Percentiles rank a stretch among this genome's conserved stretches.
Evolutionary conservation across 1,284 basidiomycete genomes (phyloP).

Genomic region (Rhodotorula sp.): DNA sequence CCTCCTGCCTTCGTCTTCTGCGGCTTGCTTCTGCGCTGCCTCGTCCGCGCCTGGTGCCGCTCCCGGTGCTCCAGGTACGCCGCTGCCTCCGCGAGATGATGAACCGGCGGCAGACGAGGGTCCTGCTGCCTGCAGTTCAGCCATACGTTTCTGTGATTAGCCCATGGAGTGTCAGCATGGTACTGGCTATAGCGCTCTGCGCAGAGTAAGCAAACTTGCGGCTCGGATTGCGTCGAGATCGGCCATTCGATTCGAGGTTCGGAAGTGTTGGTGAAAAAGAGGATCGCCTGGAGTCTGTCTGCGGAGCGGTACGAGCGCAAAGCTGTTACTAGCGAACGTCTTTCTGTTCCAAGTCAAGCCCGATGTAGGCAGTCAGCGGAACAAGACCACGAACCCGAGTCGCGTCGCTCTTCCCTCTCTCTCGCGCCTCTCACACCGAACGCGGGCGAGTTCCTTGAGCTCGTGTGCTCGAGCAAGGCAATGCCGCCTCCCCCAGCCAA

Average conservation of each 20-base stretch:
- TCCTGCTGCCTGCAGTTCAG: constrained; percentile 33
- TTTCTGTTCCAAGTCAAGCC: too few relatives aligned
- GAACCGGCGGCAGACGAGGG: constrained; percentile 7
- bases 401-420: too few relatives aligned
- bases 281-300: too few relatives aligned
- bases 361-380: too few relatives aligned
- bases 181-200: neutral
- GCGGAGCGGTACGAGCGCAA: too few relatives aligned
- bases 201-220: neutral
- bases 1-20: constrained; percentile 56
- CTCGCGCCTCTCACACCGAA: too few relatives aligned
- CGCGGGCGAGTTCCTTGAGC: too few relatives aligned
- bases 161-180: neutral
- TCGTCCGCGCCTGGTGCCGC: constrained; percentile 47
- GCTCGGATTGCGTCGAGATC: constrained; percentile 37
- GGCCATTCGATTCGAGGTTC: neutral
- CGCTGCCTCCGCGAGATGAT: neutral
- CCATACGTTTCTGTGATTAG: constrained; percentile 40
- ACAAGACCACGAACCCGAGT: too few relatives aligned
- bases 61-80: constrained; percentile 62
- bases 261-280: neutral
- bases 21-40: constrained; percentile 41
- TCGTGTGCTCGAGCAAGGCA: too few relatives aligned
- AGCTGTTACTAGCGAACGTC: too few relatives aligned
- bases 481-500: constrained; percentile 7